phyloP scores from a whole-genome alignment of 768 basidiomycete species.

The Tylopilus vinaceipallidus region DNA sequence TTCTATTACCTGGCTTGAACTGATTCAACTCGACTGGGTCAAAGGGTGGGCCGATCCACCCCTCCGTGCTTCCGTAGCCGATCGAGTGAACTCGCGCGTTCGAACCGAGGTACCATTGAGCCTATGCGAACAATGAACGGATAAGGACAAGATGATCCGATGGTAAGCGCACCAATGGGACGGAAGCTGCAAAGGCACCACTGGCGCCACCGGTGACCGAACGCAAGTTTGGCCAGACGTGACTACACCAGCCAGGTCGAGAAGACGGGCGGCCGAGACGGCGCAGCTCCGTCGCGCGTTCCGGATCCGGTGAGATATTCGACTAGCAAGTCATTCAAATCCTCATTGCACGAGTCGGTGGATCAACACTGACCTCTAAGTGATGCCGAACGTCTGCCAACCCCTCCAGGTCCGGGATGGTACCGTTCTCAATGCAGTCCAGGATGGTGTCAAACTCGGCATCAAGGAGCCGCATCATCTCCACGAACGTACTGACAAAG shows the following conservation, averaged over 20 bases:
- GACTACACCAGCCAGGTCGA: no score
- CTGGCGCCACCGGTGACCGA: background rate
- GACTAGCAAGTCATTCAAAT: background rate
- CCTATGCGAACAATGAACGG: conserved; percentile 1
- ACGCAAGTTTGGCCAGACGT: no score
- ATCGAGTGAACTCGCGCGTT: background rate
- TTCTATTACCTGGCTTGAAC: background rate
- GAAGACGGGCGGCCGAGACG: conserved; percentile 5
- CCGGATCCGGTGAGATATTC: conserved; percentile 4
- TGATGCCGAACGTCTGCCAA: background rate
- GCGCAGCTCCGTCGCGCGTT: conserved; percentile 9
- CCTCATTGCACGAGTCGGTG: background rate
- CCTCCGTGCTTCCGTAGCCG: conserved; percentile 8
- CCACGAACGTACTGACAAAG: conserved; percentile 10
- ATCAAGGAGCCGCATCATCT: background rate
- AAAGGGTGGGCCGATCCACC: conserved; percentile 5
- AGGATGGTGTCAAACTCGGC: conserved; percentile 4
- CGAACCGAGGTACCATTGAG: conserved; percentile 13
- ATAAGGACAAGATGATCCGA: no score
- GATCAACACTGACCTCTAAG: background rate
- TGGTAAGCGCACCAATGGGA: conserved; percentile 8
- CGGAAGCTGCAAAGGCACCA: conserved; percentile 7
- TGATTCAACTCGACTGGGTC: conserved; percentile 5
- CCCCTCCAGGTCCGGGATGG: conserved; percentile 7
- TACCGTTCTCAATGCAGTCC: conserved; percentile 9